phyloP scores from a whole-genome alignment of 2,329 filamentous ascomycete genomes.

The Claviceps sp. region DNA sequence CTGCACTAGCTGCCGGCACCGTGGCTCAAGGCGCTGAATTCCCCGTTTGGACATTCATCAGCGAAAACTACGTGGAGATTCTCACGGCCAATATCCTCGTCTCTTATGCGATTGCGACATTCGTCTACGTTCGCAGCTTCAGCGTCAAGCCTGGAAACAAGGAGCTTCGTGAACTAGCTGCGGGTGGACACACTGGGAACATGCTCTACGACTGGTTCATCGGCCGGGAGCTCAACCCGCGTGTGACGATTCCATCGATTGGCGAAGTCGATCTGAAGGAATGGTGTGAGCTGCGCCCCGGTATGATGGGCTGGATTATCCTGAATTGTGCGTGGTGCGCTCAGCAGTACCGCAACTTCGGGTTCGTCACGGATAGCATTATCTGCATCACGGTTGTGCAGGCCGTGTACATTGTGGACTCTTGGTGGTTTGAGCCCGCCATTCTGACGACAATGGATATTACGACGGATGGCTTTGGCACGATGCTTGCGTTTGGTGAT shows the following conservation, averaged over 20 bases:
- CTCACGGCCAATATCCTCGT: conserved; percentile 73
- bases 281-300: conserved; percentile 83
- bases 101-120: conserved; percentile 57
- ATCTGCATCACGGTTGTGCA: conserved; percentile 67
- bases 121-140: conserved; percentile 74
- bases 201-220: conserved; percentile 94
- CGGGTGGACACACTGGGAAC: conserved; percentile 72
- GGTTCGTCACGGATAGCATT: conserved; percentile 76
- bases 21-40: conserved; percentile 67
- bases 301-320: conserved; percentile 78
- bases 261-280: conserved; percentile 83
- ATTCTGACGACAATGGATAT: conserved; percentile 92
- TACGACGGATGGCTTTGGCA: conserved; percentile 83
- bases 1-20: conserved; percentile 61
- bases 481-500: conserved; percentile 90
- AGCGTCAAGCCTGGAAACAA: conserved; percentile 62
- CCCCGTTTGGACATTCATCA: conserved; percentile 81
- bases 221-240: conserved; percentile 86
- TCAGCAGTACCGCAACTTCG: conserved; percentile 76
- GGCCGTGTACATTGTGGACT: conserved; percentile 70
- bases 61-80: conserved; percentile 79
- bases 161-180: conserved; percentile 62
- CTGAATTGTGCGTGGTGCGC: conserved; percentile 74
- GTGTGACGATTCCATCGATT: conserved; percentile 62
- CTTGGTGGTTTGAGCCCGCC: conserved; percentile 74